phyloP scores from a whole-genome alignment of 768 basidiomycete species.

The Leccinum disarticulatum region DNA sequence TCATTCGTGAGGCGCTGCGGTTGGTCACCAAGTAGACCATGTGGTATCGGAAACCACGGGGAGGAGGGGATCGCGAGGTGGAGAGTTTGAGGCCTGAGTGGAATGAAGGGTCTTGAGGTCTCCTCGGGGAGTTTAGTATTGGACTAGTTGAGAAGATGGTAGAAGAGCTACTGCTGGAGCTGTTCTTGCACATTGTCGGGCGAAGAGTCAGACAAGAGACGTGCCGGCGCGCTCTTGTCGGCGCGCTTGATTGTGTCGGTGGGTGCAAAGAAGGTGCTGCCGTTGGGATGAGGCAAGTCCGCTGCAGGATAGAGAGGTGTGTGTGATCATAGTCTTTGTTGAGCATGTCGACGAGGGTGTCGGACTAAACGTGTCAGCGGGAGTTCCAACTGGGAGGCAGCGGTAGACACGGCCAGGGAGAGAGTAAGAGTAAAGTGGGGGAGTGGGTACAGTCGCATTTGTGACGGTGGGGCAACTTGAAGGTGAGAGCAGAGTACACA shows the following conservation, averaged over 20 bases:
- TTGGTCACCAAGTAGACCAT: constrained; percentile 75
- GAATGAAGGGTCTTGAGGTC: constrained; percentile 63
- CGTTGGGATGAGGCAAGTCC: constrained; percentile 87
- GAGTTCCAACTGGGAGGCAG: constrained; percentile 26
- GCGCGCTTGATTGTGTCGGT: constrained; percentile 79
- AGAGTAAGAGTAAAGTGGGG: constrained; percentile 34
- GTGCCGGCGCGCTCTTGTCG: constrained; percentile 27
- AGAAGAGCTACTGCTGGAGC: constrained; percentile 89
- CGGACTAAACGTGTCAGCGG: constrained; percentile 33
- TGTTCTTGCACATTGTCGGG: constrained; percentile 81
- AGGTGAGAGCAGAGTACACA: too few species aligned
- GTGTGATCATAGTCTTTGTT: constrained; percentile 73
- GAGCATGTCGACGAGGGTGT: constrained; percentile 79
- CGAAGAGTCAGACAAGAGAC: constrained; percentile 32
- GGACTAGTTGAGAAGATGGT: constrained; percentile 88
- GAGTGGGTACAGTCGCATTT: constrained; percentile 38
- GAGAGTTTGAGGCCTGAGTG: constrained; percentile 57
- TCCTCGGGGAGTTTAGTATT: constrained; percentile 47
- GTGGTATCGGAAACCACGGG: constrained; percentile 84
- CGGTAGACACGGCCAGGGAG: constrained; percentile 12
- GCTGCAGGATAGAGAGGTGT: constrained; percentile 73
- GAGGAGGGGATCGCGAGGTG: constrained; percentile 71
- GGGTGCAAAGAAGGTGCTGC: constrained; percentile 88
- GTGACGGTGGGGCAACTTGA: neutral
- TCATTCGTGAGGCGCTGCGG: constrained; percentile 80